Conservation (phyloP, 148 eudicot genomes). For the Pouteria glomerata region DNA sequence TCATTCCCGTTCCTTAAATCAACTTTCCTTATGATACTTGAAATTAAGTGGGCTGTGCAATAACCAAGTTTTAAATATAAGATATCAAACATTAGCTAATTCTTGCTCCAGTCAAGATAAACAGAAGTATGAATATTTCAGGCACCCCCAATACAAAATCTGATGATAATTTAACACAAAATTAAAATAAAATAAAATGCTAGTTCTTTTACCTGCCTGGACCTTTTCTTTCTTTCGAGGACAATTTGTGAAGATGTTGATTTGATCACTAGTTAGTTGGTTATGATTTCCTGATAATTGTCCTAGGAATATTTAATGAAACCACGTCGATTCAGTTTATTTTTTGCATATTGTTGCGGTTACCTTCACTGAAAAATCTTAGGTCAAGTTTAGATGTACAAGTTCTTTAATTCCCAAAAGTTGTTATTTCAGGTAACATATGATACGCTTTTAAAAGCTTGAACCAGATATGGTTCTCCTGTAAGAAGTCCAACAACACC, state of each 20-base stretch:
- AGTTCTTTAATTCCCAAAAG: not conserved
- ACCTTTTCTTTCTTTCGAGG: not conserved
- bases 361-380: not conserved
- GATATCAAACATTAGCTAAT: not conserved
- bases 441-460: slow-evolving; percentile 80
- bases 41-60: not conserved
- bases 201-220: not conserved
- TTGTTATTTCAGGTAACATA: slow-evolving; percentile 68
- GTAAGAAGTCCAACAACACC: slow-evolving; percentile 80
- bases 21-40: not conserved
- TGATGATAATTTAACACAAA: no score
- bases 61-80: not conserved
- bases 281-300: not conserved
- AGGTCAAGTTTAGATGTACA: not conserved
- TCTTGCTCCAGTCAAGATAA: not conserved
- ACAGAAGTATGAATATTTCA: not conserved
- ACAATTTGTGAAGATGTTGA: not conserved
- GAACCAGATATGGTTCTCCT: slow-evolving; percentile 73
- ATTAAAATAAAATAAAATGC: no score
- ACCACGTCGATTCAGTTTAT: not conserved
- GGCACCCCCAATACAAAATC: not conserved
- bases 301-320: not conserved
- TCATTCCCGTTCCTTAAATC: not conserved
- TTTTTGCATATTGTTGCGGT: not conserved
- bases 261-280: not conserved